Base-by-base conservation (phyloP, 2,329 filamentous ascomycete species). In the Cercospora zeae-maydis region DNA sequence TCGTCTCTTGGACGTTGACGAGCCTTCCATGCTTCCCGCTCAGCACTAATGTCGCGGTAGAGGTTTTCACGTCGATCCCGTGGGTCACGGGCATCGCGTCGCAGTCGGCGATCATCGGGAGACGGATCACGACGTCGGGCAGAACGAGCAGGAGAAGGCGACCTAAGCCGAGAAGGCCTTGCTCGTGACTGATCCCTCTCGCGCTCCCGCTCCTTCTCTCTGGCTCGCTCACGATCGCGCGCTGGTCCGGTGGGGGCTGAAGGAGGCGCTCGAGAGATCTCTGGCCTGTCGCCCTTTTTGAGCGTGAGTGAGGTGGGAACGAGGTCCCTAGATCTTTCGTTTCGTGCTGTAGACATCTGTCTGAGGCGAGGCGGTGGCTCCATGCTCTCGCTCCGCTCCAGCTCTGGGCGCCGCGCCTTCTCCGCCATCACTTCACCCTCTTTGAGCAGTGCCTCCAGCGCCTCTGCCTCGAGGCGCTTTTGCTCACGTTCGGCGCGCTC, bases 341-440 rank as follows among this genome's bases (percentile, higher is more conserved):
- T 69, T n/a, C 67, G 55, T 6, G 72, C 67, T 13, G 66, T 66
- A 31, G 66, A 59, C 10, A 66, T 61, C 45, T 68, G 67, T 34
- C 64, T 65, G 27, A 72, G 67, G 10, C 81, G 66, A 75, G 81
- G 68, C 13, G 75, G 74, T 33, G 74, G 74, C 61, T 78, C 76
- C 68, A 77, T 73, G 62, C 75, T 77, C 53, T 75, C 75, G 52
- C 75, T 75, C 33, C 74, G 67, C 54, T 84, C 82, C 62, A 82
- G 79, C 59, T 83, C 82, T 4, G 80, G 80, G 61, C 81, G 79
- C 63, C 79, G 77, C 3, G 79, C 78, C 68, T 83, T 84, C 24
- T 82, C 82, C 8, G 82, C 81, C 64, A 83, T 76, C 66, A 82
- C 79, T 67, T 84, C 79, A 53, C 83, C 82, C 72, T 86, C 84